A percentile compares a stretch with the other conserved stretches of the same genome.
Evolutionary conservation across 83 land plant species (phyloP).

Genomic region (Diphasiastrum complanatum): DNA sequence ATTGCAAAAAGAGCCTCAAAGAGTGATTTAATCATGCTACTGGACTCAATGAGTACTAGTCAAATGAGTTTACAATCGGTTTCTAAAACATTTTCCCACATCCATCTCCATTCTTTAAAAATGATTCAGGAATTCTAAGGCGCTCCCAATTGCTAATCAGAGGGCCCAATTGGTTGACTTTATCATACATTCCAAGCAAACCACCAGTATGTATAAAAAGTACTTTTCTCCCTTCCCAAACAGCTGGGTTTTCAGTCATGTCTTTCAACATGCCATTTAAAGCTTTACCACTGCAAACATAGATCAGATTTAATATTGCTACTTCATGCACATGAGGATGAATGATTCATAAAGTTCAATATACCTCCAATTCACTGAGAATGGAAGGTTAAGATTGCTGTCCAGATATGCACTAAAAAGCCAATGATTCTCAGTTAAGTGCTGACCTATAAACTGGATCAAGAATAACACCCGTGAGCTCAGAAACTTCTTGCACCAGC

Average conservation of each 20-base stretch:
- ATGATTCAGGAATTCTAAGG: neutral
- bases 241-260: conserved; percentile 62
- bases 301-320: neutral
- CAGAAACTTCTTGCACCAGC: conserved; percentile 67
- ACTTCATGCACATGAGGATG: too few relatives aligned
- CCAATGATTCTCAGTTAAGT: too few relatives aligned
- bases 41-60: too few relatives aligned
- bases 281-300: conserved; percentile 76
- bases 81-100: too few relatives aligned
- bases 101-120: too few relatives aligned
- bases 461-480: conserved; percentile 70
- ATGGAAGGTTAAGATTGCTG: too few relatives aligned
- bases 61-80: too few relatives aligned
- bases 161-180: conserved; percentile 59
- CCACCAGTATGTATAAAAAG: conserved; percentile 95
- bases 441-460: conserved; percentile 94
- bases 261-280: conserved; percentile 66
- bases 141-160: conserved; percentile 59
- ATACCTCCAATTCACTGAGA: too few relatives aligned
- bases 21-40: too few relatives aligned
- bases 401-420: too few relatives aligned
- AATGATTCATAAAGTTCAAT: too few relatives aligned
- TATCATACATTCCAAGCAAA: conserved; percentile 84
- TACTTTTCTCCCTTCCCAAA: conserved; percentile 85
- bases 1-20: too few relatives aligned